phyloP scores from a whole-genome alignment of 2,329 filamentous ascomycete genomes.

The Dothideomycetes sp. region DNA sequence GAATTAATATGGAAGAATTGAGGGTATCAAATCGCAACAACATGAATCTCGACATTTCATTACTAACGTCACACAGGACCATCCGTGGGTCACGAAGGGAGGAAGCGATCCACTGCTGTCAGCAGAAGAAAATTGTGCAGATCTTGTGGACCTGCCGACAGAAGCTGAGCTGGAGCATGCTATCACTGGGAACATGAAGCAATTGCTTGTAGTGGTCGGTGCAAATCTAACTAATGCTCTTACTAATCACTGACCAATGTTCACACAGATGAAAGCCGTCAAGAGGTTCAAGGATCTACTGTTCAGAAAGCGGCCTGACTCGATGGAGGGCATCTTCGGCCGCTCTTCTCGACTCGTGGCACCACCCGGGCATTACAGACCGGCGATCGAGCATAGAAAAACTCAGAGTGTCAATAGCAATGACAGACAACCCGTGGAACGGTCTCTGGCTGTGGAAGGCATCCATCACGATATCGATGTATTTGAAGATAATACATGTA shows the following conservation, averaged over 20 bases:
- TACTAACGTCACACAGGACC: conserved; percentile 47
- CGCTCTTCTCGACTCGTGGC: conserved; percentile 47
- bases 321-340: conserved; percentile 50
- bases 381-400: conserved; percentile 19
- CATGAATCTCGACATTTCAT: not conserved
- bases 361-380: conserved; percentile 43
- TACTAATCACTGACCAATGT: not conserved
- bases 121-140: conserved; percentile 73
- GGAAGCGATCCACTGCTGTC: conserved; percentile 70
- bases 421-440: conserved; percentile 38
- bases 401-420: conserved; percentile 41
- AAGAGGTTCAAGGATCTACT: conserved; percentile 75
- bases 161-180: conserved; percentile 83
- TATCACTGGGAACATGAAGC: conserved; percentile 80
- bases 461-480: conserved; percentile 36
- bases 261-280: conserved; percentile 69
- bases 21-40: conserved; percentile 52
- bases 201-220: conserved; percentile 68
- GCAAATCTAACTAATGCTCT: too few species aligned
- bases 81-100: conserved; percentile 82
- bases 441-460: conserved; percentile 41
- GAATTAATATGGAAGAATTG: conserved; percentile 73
- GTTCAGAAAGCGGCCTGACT: conserved; percentile 41
- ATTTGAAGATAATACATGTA: conserved; percentile 19
- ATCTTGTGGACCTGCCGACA: conserved; percentile 72